These are phyloP conservation scores for Allium cepa DNA, from an alignment of 106 monocot genomes.

Conservation along the genomic window DNA sequence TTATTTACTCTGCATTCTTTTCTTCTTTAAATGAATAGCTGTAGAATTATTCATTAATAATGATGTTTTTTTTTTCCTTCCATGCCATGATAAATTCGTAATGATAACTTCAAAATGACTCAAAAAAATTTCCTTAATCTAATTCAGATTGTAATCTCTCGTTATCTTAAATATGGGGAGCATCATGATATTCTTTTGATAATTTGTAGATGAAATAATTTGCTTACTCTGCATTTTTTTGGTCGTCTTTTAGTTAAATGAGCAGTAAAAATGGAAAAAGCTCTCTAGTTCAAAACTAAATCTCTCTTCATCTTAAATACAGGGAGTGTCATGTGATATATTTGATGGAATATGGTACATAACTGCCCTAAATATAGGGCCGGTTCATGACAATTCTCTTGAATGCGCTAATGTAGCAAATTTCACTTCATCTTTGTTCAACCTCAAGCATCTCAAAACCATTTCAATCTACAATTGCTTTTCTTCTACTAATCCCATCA, in stretches of 20 bases:
- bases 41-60: too few relatives aligned
- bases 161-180: background rate
- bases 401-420: slow-evolving; percentile 38
- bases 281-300: too few relatives aligned
- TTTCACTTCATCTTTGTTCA: slow-evolving; percentile 47
- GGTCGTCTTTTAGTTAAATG: background rate
- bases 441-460: slow-evolving; percentile 50
- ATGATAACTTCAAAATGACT: too few relatives aligned
- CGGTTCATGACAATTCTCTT: slow-evolving; percentile 76
- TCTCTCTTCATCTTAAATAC: background rate
- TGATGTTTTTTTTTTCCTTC: too few relatives aligned
- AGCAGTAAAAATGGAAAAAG: too few relatives aligned
- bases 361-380: slow-evolving; percentile 57
- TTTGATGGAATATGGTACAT: slow-evolving; percentile 70
- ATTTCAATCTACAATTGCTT: slow-evolving; percentile 75
- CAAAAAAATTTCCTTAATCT: too few relatives aligned
- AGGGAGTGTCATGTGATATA: slow-evolving; percentile 85
- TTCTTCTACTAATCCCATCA: slow-evolving; percentile 17
- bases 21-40: too few relatives aligned
- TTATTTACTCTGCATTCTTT: background rate
- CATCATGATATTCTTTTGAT: background rate
- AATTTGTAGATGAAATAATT: background rate
- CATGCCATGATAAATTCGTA: too few relatives aligned
- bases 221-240: background rate
- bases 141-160: too few relatives aligned